phyloP scores from a whole-genome alignment of 2,329 filamentous ascomycete genomes.

The Clonostachys rhizophaga region DNA sequence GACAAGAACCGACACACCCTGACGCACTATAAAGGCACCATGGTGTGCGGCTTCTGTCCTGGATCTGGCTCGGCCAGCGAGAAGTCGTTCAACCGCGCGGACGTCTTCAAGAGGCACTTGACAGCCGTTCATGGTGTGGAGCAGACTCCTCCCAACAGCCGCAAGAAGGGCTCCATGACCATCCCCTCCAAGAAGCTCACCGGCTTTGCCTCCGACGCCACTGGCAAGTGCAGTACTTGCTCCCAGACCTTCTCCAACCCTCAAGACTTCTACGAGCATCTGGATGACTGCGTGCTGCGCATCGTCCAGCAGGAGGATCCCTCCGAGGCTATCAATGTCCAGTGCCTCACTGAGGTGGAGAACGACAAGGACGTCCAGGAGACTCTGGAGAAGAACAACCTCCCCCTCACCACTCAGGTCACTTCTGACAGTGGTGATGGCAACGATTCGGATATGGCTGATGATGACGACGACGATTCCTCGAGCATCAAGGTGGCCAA shows the following conservation, averaged over 20 bases:
- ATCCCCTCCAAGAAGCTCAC: slow-evolving; percentile 57
- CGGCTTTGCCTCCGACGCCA: slow-evolving; percentile 70
- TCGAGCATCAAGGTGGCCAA: slow-evolving; percentile 36
- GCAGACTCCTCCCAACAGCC: slow-evolving; percentile 86
- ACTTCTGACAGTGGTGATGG: slow-evolving; percentile 48
- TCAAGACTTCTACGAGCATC: slow-evolving; percentile 97
- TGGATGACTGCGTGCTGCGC: slow-evolving; percentile 71
- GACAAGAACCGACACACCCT: slow-evolving; percentile 94
- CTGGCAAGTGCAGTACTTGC: slow-evolving; percentile 94
- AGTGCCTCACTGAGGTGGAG: slow-evolving; percentile 61
- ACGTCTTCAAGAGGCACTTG: slow-evolving; percentile 92
- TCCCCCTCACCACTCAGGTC: slow-evolving; percentile 39
- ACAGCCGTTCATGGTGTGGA: slow-evolving; percentile 90
- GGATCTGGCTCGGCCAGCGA: slow-evolving; percentile 83
- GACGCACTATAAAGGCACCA: slow-evolving; percentile 95
- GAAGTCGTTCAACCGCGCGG: slow-evolving; percentile 93
- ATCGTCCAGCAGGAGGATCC: slow-evolving; percentile 70
- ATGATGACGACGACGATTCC: slow-evolving; percentile 45
- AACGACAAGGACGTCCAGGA: slow-evolving; percentile 58
- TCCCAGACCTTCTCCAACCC: slow-evolving; percentile 85
- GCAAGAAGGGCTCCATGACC: slow-evolving; percentile 57
- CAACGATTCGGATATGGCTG: slow-evolving; percentile 41
- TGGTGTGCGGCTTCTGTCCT: slow-evolving; percentile 94
- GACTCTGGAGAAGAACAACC: slow-evolving; percentile 60
- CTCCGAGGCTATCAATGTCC: slow-evolving; percentile 63